Conservation (phyloP, 805 yeast genomes). For the Cyberlindnera galapagoensis region DNA sequence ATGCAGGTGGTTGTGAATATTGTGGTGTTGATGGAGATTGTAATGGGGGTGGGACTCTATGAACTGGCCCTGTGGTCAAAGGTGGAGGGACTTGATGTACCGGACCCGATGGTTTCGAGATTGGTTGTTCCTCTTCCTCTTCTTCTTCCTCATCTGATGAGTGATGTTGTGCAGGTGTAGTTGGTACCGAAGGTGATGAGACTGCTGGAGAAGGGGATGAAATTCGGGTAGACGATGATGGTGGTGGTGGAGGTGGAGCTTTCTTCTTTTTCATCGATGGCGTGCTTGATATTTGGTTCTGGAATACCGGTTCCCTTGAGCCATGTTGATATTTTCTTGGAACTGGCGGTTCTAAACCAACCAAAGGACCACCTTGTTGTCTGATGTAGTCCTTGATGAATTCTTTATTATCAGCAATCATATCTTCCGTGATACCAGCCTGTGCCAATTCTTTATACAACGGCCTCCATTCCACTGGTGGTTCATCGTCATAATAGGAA, state of each 20-base stretch:
- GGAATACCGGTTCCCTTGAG: constrained; percentile 30
- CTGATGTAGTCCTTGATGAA: constrained; percentile 75
- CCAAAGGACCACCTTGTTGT: constrained; percentile 71
- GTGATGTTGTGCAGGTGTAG: constrained; percentile 6
- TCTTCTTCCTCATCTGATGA: too few species aligned
- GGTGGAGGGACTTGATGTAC: constrained; percentile 1
- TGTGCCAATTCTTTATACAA: constrained; percentile 65
- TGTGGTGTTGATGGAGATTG: constrained; percentile 1
- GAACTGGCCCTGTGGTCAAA: constrained; percentile 7
- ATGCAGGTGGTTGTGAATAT: constrained; percentile 1
- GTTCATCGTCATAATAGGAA: constrained; percentile 67
- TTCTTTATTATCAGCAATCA: constrained; percentile 81
- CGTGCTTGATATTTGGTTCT: constrained; percentile 14
- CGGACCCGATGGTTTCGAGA: constrained; percentile 13
- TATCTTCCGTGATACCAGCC: constrained; percentile 79
- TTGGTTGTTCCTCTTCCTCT: not conserved
- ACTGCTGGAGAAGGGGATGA: constrained; percentile 6
- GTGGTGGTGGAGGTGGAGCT: constrained; percentile 39
- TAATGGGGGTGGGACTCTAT: constrained; percentile 24
- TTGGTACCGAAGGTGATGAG: constrained; percentile 11
- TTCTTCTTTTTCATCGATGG: constrained; percentile 30
- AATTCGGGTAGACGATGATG: constrained; percentile 15
- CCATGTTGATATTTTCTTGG: constrained; percentile 50
- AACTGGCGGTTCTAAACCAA: constrained; percentile 79
- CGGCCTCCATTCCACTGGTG: constrained; percentile 81